Evolutionary conservation across 176 grass and related monocot species (phyloP).

Genomic region (Saccharum spontaneum): DNA sequence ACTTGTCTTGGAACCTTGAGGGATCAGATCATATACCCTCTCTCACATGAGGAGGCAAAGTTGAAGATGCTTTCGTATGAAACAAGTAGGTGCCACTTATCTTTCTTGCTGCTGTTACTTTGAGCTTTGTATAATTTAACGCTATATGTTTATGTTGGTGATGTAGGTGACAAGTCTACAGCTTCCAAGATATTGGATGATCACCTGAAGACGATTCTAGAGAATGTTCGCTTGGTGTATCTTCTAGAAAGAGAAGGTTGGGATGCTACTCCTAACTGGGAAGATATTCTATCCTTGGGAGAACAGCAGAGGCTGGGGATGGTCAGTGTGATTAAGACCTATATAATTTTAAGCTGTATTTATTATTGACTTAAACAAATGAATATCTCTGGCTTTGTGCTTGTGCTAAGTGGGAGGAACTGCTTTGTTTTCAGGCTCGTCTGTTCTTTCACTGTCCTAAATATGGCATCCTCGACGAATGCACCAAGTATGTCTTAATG

Average conservation of each 20-base stretch:
- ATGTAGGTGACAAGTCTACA: conserved; percentile 50
- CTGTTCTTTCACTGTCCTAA: conserved; percentile 92
- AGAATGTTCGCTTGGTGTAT: conserved; percentile 85
- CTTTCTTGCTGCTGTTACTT: neutral
- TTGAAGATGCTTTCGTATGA: conserved; percentile 51
- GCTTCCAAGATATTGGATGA: conserved; percentile 53
- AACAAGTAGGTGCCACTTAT: conserved; percentile 45
- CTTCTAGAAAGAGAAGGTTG: conserved; percentile 98
- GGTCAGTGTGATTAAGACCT: conserved; percentile 53
- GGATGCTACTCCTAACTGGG: conserved; percentile 95
- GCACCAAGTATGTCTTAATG: conserved; percentile 73
- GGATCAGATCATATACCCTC: conserved; percentile 96
- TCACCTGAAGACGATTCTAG: conserved; percentile 84
- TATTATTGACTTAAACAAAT: neutral
- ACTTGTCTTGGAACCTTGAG: conserved; percentile 92
- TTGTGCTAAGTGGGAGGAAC: neutral
- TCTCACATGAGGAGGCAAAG: conserved; percentile 79
- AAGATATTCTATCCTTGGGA: conserved; percentile 93
- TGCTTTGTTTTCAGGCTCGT: conserved; percentile 68
- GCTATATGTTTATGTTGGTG: neutral
- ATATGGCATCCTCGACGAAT: conserved; percentile 92
- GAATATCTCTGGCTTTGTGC: conserved; percentile 1
- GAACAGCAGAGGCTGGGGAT: conserved; percentile 98
- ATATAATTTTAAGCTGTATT: conserved; percentile 10
- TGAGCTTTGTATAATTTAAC: neutral